Evolutionary conservation across 129 eudicot genomes (phyloP), one percentile per base, ranked within the genome.

Genomic region (Scalesia atractyloides): DNA sequence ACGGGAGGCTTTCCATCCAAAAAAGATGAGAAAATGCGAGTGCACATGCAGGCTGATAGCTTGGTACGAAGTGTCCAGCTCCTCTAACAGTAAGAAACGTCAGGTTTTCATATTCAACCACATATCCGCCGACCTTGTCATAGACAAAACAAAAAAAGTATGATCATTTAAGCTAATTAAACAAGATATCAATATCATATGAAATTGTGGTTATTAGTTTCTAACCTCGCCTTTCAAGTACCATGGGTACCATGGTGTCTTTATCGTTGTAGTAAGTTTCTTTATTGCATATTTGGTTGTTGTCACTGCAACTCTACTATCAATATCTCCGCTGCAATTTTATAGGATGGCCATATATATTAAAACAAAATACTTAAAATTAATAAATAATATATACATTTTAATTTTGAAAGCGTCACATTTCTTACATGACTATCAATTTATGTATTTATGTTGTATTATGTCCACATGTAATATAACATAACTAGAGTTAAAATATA

Each of bases 11-110:
- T 83, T 73, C 90, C 90, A 9, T 17, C 63, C 57, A 86, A 70
- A 56, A 86, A 86, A 9, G 82, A 77, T 41, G 74, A 24, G 77
- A 84, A 73, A 43, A 84, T 16, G 79, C 75, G 11, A 80, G 79
- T 10, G 72, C 87, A 4, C 91, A 76, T 30, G 79, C 76, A 16
- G 87, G 91, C 73, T 86, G 91, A 65, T 83, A 86, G 68, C 91
- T 86, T 20, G 91, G 85, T 53, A 86, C 79, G 9, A 86, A 86
- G 73, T 86, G 91, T 39, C 91, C 91, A 1, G 87, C 78, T 77
- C 91, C 87, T 71, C 87, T 83, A 51, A 86, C 47, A 0, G 87
- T 86, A 74, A 82, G 77, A 43, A 86, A 86, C 51, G 87, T 86
- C 69, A 86, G 26, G 58, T 86, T 86, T 71, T 83, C 70, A 41